Evolutionary conservation across 495 filamentous ascomycete genomes (phyloP).

Genomic region (Ramalina intermedia): DNA sequence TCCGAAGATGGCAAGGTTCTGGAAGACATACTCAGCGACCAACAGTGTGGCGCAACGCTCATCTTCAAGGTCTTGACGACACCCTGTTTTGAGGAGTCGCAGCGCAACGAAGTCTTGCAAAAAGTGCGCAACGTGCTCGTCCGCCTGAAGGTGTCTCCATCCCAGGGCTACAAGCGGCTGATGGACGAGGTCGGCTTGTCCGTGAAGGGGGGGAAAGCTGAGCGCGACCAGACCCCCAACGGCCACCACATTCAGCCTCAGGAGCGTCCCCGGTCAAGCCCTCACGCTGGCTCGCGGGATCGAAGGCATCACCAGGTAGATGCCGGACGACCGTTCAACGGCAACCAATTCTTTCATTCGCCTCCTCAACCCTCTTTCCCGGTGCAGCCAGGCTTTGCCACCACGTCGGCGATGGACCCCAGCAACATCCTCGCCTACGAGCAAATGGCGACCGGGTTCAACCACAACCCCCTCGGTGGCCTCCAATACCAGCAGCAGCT

Average conservation of each 20-base stretch:
- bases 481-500: constrained; percentile 32
- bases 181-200: constrained; percentile 93
- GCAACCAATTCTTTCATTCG: constrained; percentile 26
- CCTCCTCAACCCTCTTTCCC: constrained; percentile 24
- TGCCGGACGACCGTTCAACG: constrained; percentile 34
- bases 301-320: constrained; percentile 28
- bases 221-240: constrained; percentile 30
- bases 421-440: constrained; percentile 25
- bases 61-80: constrained; percentile 98
- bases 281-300: constrained; percentile 24
- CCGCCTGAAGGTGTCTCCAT: constrained; percentile 80
- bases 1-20: constrained; percentile 74
- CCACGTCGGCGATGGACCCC: constrained; percentile 30
- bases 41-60: constrained; percentile 81
- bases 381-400: constrained; percentile 13
- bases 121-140: constrained; percentile 81
- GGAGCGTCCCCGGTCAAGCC: constrained; percentile 34
- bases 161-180: constrained; percentile 92
- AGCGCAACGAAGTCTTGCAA: constrained; percentile 74
- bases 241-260: constrained; percentile 23
- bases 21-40: constrained; percentile 82
- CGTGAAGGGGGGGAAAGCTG: constrained; percentile 28
- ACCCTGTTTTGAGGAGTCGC: constrained; percentile 89
- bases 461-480: constrained; percentile 26
- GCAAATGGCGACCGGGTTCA: constrained; percentile 26